phyloP scores from a whole-genome alignment of 176 grass and related monocot species.

The Eleusine coracana region DNA sequence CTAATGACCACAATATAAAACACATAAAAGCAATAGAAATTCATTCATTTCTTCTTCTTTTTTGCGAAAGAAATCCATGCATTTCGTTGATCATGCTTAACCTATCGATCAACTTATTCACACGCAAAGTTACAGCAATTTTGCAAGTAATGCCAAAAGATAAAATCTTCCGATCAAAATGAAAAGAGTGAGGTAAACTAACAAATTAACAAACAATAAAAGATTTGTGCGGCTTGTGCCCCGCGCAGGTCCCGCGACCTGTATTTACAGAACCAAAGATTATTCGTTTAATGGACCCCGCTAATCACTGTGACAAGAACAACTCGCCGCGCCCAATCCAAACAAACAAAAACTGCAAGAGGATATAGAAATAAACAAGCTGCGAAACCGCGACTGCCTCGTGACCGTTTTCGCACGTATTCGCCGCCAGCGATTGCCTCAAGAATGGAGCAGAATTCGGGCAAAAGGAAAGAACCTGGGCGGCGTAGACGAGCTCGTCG shows the following conservation, averaged over 20 bases:
- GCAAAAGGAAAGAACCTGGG: slow-evolving; percentile 48
- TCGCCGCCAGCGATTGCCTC: background rate
- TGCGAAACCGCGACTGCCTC: background rate
- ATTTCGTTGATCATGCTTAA: background rate
- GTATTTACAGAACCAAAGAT: background rate
- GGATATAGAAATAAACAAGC: background rate
- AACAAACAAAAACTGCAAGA: background rate
- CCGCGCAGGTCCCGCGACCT: background rate
- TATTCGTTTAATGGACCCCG: background rate
- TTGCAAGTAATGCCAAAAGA: background rate
- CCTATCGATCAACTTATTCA: background rate
- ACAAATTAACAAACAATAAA: background rate
- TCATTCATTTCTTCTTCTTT: background rate
- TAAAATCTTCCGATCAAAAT: background rate
- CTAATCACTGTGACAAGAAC: background rate
- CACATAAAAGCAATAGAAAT: slow-evolving; percentile 9
- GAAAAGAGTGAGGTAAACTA: background rate
- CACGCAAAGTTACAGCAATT: background rate
- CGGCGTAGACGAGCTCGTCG: slow-evolving; percentile 79
- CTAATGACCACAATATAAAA: slow-evolving; percentile 6
- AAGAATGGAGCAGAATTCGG: background rate
- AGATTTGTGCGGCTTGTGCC: background rate
- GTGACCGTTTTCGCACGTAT: slow-evolving; percentile 31
- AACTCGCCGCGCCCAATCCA: background rate
- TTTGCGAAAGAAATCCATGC: background rate